Evolutionary conservation across 257 asterid species (phyloP), one percentile per base, ranked within the genome.

Genomic region (Jacaranda mimosifolia): DNA sequence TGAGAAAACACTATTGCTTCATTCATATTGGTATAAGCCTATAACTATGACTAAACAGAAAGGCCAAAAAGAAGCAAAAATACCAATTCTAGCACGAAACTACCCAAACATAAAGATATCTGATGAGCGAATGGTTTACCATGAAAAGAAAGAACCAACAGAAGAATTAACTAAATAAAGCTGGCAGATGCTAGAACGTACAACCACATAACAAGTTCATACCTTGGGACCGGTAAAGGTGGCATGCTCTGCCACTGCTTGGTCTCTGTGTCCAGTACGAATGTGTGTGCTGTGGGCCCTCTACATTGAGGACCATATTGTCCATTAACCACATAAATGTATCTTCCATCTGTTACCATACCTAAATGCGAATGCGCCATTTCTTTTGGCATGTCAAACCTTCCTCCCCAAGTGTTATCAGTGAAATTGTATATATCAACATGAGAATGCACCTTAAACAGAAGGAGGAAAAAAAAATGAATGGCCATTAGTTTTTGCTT

Each of bases 341-440:
- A 92, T 86, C 95, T 91, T 45, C 97, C 98, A 86, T 94, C 96
- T 4, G 98, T 91, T 38, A 84, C 98, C 99, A 92, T 92, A 64
- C 99, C 99, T 85, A 94, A 88, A 86, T 94, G 99, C 3, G 98
- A 94, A 86, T 94, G 98, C 0, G 97, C 99, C 99, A 94, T 94
- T 78, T 94, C 90, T 82, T 92, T 91, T n/a, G 99, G 99, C 98
- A 91, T 91, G 72, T 91, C 97, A 53, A 94, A 94, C 85, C 95
- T 88, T 77, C 86, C 97, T 55, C 97, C 96, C 98, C 98, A 94
- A 3, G 97, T 85, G 84, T 94, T 87, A 78, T 90, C 88, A 2
- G 97, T 87, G 83, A 94, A 94, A 81, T 91, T 94, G 90, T 89
- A 94, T 70, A 92, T 70, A 78, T 92, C 97, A 74, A 94, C 98